Conservation (phyloP, 192 early-diverging fungal genomes). For the Radiomyces spectabilis region DNA sequence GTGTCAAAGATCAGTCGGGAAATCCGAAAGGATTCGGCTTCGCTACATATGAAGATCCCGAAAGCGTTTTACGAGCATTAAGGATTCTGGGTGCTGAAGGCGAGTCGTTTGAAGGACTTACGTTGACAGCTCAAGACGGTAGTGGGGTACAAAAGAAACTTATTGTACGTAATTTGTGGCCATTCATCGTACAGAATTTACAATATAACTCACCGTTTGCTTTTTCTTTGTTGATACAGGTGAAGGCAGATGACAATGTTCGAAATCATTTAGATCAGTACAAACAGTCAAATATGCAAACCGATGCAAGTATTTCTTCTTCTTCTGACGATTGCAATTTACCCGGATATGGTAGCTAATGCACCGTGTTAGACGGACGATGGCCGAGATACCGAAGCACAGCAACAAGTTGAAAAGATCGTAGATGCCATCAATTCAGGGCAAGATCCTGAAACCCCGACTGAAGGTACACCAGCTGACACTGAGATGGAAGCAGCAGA, state of each 20-base stretch:
- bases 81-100: conserved; percentile 60
- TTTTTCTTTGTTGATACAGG: conserved; percentile 14
- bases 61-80: conserved; percentile 54
- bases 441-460: neutral
- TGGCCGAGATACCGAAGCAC: too few species aligned
- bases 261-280: conserved; percentile 48
- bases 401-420: conserved; percentile 6
- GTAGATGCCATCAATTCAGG: conserved; percentile 1
- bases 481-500: neutral
- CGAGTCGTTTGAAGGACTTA: conserved; percentile 32
- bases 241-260: conserved; percentile 53
- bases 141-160: conserved; percentile 31
- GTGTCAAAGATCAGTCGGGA: conserved; percentile 53
- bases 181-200: too few species aligned
- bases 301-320: conserved; percentile 22
- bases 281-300: conserved; percentile 28
- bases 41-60: conserved; percentile 59
- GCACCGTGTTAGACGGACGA: neutral
- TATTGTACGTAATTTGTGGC: conserved; percentile 33
- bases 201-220: neutral
- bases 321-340: neutral
- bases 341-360: conserved; percentile 3
- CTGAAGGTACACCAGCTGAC: neutral
- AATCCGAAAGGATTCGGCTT: conserved; percentile 70
- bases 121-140: conserved; percentile 31